A percentile compares a stretch with the other conserved stretches of the same genome.
Conservation (phyloP, 495 filamentous ascomycete genomes). For the Aspergillus hancockii region DNA sequence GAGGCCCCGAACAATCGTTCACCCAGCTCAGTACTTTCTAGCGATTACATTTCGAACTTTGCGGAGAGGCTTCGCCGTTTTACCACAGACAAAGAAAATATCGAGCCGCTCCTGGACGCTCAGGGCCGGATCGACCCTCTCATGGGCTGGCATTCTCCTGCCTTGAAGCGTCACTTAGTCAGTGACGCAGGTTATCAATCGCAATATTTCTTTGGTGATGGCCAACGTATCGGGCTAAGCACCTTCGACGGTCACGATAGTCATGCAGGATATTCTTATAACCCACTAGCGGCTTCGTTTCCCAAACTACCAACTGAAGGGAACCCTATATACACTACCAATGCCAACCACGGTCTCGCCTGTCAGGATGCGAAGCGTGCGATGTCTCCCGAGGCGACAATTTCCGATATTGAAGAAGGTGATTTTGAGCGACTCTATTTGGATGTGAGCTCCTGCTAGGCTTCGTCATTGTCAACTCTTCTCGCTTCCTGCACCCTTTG, state of each 20-base stretch:
- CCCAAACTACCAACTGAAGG: conserved; percentile 20
- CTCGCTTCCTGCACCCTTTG: neutral
- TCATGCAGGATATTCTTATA: conserved; percentile 33
- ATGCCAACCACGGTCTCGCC: conserved; percentile 10
- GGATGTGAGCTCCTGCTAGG: conserved; percentile 28
- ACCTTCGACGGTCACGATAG: conserved; percentile 29
- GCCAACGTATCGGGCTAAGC: conserved; percentile 32
- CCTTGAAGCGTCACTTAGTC: conserved; percentile 28
- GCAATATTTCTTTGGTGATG: conserved; percentile 35
- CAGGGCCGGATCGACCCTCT: conserved; percentile 34
- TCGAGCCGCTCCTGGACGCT: conserved; percentile 42
- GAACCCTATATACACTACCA: conserved; percentile 18
- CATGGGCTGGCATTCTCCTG: conserved; percentile 33
- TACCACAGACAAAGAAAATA: conserved; percentile 41
- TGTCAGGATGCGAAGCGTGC: conserved; percentile 16
- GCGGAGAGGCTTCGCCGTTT: conserved; percentile 6
- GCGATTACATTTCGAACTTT: conserved; percentile 15
- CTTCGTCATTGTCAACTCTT: neutral
- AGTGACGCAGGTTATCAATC: conserved; percentile 31
- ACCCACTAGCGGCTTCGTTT: conserved; percentile 40
- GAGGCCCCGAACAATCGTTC: conserved; percentile 7
- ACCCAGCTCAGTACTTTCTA: conserved; percentile 15
- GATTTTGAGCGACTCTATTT: conserved; percentile 38
- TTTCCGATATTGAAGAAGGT: conserved; percentile 33
- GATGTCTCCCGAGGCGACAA: conserved; percentile 34